A percentile compares a stretch with the other conserved stretches of the same genome.
Conservation (phyloP, 805 yeast species). For the Metschnikowia kunwiensis region DNA sequence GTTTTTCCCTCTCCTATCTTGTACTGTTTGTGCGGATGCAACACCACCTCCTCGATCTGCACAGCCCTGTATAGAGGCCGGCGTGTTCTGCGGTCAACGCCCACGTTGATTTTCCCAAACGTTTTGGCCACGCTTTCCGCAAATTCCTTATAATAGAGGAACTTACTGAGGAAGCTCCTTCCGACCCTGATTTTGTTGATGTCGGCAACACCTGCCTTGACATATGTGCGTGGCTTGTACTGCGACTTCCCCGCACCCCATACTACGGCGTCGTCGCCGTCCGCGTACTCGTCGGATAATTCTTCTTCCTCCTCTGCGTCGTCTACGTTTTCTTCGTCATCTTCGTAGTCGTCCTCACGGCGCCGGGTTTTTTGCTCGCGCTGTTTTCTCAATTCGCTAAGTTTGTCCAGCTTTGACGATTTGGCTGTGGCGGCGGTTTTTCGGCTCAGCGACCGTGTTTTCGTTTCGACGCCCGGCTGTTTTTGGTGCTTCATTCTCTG, state of each 20-base stretch:
- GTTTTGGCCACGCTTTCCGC: conserved; percentile 66
- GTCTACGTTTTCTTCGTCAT: conserved; percentile 24
- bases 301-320: conserved; percentile 41
- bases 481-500: conserved; percentile 69
- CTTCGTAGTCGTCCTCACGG: conserved; percentile 22
- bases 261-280: conserved; percentile 30
- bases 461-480: conserved; percentile 19
- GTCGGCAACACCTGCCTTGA: conserved; percentile 55
- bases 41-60: conserved; percentile 63
- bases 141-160: conserved; percentile 80
- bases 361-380: conserved; percentile 60
- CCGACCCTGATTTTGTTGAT: conserved; percentile 75
- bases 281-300: conserved; percentile 35
- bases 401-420: conserved; percentile 46
- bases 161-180: conserved; percentile 69
- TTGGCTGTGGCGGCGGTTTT: conserved; percentile 22
- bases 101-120: conserved; percentile 80
- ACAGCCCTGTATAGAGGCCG: conserved; percentile 78
- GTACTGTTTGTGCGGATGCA: conserved; percentile 41
- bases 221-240: conserved; percentile 26
- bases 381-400: conserved; percentile 72
- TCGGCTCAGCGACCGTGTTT: conserved; percentile 40
- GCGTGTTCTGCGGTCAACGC: conserved; percentile 59
- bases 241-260: conserved; percentile 33
- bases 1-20: conserved; percentile 41